Percentiles rank a stretch among this genome's conserved stretches.
These are phyloP conservation scores for Acer saccharum DNA, from an alignment of 345 rosid species.

Conservation along the genomic window DNA sequence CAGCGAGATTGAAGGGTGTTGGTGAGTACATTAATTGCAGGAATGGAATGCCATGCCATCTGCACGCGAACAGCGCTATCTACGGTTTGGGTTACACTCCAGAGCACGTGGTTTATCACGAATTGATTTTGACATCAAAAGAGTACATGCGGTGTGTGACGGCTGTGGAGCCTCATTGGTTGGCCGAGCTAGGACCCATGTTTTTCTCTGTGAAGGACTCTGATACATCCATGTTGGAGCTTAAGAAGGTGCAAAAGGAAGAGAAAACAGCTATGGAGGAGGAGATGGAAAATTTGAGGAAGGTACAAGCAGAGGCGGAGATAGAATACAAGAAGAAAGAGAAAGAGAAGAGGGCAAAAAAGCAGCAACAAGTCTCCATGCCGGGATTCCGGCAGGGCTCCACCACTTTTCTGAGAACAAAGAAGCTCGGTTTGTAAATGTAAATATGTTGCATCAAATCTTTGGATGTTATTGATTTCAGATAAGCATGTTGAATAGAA, in stretches of 20 bases:
- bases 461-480: background rate
- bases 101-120: conserved; percentile 86
- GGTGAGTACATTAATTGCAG: conserved; percentile 92
- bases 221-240: conserved; percentile 84
- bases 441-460: background rate
- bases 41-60: conserved; percentile 91
- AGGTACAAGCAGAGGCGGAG: conserved; percentile 66
- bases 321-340: conserved; percentile 56
- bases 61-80: conserved; percentile 95
- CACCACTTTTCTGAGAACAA: conserved; percentile 73
- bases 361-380: conserved; percentile 73
- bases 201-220: conserved; percentile 95
- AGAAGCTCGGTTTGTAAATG: conserved; percentile 71
- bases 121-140: conserved; percentile 81
- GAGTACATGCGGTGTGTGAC: conserved; percentile 99
- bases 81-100: conserved; percentile 89
- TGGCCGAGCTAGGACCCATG: conserved; percentile 96
- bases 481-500: background rate
- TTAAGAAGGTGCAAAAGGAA: conserved; percentile 85
- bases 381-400: conserved; percentile 66
- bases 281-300: conserved; percentile 91
- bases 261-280: conserved; percentile 95
- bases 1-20: conserved; percentile 89
- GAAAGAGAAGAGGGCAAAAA: conserved; percentile 58
- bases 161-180: conserved; percentile 93